phyloP scores from a whole-genome alignment of 257 asterid genomes.

The Eustoma russellianum region DNA sequence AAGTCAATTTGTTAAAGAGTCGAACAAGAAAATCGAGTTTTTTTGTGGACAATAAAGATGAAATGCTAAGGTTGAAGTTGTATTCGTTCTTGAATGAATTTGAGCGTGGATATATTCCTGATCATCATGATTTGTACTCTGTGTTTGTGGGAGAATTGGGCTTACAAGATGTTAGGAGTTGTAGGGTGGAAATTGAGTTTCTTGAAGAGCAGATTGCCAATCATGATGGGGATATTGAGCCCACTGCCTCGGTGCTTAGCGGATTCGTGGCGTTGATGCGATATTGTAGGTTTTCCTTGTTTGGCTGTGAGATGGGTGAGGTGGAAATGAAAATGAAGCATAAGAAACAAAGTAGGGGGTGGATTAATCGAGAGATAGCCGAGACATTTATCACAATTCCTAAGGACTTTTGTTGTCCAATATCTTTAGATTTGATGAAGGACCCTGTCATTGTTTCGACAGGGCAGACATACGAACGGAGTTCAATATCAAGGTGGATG shows the following conservation, averaged over 20 bases:
- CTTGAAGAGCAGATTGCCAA: conserved; percentile 84
- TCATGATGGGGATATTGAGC: conserved; percentile 81
- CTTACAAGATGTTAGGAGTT: conserved; percentile 39
- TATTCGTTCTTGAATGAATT: conserved; percentile 63
- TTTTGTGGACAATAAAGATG: conserved; percentile 50
- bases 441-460: conserved; percentile 86
- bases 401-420: conserved; percentile 82
- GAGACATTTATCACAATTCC: conserved; percentile 62
- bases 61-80: conserved; percentile 44
- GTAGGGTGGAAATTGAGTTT: conserved; percentile 71
- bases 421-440: conserved; percentile 73
- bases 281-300: conserved; percentile 70
- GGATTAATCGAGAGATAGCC: conserved; percentile 52
- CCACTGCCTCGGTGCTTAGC: conserved; percentile 44
- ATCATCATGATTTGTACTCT: conserved; percentile 26
- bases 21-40: conserved; percentile 51
- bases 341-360: conserved; percentile 37
- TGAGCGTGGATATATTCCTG: conserved; percentile 57
- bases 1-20: conserved; percentile 48
- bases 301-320: conserved; percentile 71
- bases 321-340: conserved; percentile 43
- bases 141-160: conserved; percentile 53
- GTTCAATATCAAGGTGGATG: conserved; percentile 70
- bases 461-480: conserved; percentile 89
- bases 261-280: conserved; percentile 70